Conservation (phyloP, 1,284 basidiomycete genomes). For the Malassezia sp. region DNA sequence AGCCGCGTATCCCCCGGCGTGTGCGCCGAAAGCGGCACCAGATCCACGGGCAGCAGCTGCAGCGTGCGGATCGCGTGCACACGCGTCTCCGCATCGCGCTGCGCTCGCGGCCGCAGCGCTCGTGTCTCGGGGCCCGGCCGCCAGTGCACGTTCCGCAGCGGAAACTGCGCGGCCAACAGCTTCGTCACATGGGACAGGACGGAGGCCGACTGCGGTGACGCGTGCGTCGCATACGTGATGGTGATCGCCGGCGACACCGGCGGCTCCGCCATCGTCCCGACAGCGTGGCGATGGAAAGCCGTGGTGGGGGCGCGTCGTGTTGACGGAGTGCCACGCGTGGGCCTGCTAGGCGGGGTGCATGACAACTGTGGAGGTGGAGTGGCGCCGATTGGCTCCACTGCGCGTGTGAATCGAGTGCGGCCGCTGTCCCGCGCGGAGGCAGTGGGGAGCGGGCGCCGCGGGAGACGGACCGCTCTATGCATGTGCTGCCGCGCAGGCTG, state of each 20-base stretch:
- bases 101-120: neutral
- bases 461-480: too few species aligned
- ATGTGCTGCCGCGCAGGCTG: neutral
- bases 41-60: slow-evolving; percentile 3
- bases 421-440: too few species aligned
- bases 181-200: slow-evolving; percentile 26
- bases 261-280: neutral
- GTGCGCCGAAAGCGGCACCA: slow-evolving; percentile 7
- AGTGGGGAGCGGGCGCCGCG: too few species aligned
- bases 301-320: too few species aligned
- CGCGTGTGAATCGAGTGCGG: too few species aligned
- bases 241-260: slow-evolving; percentile 16
- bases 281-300: too few species aligned
- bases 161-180: slow-evolving; percentile 32
- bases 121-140: slow-evolving; percentile 16
- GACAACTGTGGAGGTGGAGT: too few species aligned
- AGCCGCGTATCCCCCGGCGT: neutral
- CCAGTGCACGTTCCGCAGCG: slow-evolving; percentile 43
- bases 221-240: slow-evolving; percentile 37
- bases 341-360: too few species aligned
- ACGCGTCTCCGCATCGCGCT: neutral
- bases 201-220: slow-evolving; percentile 24
- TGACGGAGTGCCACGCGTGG: too few species aligned
- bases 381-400: too few species aligned
- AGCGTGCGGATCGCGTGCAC: slow-evolving; percentile 10